A percentile compares a stretch with the other conserved stretches of the same genome.
Conservation (phyloP, 2,329 filamentous ascomycete genomes). For the Diplodia seriata region DNA sequence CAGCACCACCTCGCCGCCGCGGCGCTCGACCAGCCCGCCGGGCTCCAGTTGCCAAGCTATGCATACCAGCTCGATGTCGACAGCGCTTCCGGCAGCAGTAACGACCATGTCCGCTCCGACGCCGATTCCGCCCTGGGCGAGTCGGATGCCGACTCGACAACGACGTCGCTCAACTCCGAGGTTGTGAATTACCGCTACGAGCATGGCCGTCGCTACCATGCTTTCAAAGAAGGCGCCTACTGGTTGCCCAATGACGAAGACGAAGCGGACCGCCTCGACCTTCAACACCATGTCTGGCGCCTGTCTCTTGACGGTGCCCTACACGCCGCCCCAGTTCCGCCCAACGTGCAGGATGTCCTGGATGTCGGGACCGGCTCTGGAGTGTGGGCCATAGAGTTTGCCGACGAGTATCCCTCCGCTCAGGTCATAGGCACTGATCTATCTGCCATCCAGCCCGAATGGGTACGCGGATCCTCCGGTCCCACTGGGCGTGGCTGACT, state of each 20-base stretch:
- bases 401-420: constrained; percentile 45
- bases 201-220: constrained; percentile 48
- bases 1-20: constrained; percentile 2
- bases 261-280: constrained; percentile 47
- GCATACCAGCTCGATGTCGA: constrained; percentile 23
- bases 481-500: background rate
- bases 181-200: constrained; percentile 48
- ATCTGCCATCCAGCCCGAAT: constrained; percentile 37
- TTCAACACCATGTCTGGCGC: constrained; percentile 49
- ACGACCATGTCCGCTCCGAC: background rate
- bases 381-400: constrained; percentile 46
- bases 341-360: constrained; percentile 34
- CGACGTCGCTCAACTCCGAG: constrained; percentile 46
- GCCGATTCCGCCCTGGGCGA: constrained; percentile 17
- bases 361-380: constrained; percentile 46
- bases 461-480: constrained; percentile 42
- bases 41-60: constrained; percentile 11
- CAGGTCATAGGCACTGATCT: constrained; percentile 46
- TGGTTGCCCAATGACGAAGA: constrained; percentile 48
- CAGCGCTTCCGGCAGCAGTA: constrained; percentile 12
- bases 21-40: background rate
- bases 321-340: constrained; percentile 43
- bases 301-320: constrained; percentile 47
- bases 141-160: constrained; percentile 25
- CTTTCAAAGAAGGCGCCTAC: constrained; percentile 47